Evolutionary conservation across 345 rosid genomes (phyloP), one percentile per base, ranked within the genome.

Genomic region (Mercurialis annua): DNA sequence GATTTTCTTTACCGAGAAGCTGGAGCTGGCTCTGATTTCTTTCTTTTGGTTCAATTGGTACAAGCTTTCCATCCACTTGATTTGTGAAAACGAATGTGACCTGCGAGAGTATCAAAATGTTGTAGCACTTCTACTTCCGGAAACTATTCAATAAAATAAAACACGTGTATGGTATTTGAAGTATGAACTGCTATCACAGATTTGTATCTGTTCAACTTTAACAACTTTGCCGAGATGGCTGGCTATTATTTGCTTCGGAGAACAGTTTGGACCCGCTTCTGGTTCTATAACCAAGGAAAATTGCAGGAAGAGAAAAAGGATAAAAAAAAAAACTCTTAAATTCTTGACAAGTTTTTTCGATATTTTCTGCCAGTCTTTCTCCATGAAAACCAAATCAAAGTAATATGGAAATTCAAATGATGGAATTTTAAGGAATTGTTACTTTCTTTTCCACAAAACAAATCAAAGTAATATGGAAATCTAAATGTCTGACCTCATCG

Each of bases 41-140:
- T 56, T 50, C 75, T 53, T 62, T 85, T 59, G 97, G 76, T 73
- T 94, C 91, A 4, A 91, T 65, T 0, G 99, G 99, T 48, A 85
- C 80, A 31, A 91, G 96, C 82, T 94, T 91, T 76, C 97, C 96
- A 55, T 86, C 99, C 47, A 94, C 86, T 73, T 94, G 97, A 77
- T 94, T 91, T 16, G 95, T 86, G 83, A 94, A 91, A 53, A 89
- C 90, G 62, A 87, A 94, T 26, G 95, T 76, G 43, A 90, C 91
- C 98, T 93, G 87, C 75, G 73, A 69, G 46, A 54, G 51, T 43
- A 60, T 63, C 15, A 66, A 64, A 70, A 10, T 49, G 29, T 59
- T 36, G 48, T 42, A 1, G 21, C 5, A 10, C 3, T 23, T 5
- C 7, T 42, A 12, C 23, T 26, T n/a, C 61, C 36, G 2, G 20